These are phyloP conservation scores for Ceratobasidium sp. DNA, from an alignment of 1,284 basidiomycete species.

Conservation along the genomic window DNA sequence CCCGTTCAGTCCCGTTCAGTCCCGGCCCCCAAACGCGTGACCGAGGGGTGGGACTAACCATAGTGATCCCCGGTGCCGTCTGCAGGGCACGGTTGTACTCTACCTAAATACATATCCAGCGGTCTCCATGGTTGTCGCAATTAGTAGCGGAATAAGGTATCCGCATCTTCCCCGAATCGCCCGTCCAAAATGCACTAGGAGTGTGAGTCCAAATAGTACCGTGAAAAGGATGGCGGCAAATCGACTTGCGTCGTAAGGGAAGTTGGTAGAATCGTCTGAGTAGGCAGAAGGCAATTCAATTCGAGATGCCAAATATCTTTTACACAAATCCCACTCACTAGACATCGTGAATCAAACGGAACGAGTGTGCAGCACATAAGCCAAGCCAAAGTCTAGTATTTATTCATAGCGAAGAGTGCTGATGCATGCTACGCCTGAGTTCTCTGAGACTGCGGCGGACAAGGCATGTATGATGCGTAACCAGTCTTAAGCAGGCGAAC, in stretches of 20 bases:
- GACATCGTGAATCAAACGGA: slow-evolving; percentile 15
- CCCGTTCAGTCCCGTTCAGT: no score
- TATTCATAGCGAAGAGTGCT: not conserved
- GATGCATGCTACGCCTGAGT: not conserved
- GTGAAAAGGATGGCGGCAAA: slow-evolving; percentile 28
- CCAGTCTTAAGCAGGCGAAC: not conserved
- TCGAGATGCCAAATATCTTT: no score
- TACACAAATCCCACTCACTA: no score
- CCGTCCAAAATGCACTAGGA: slow-evolving; percentile 18
- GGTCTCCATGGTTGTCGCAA: slow-evolving; percentile 27
- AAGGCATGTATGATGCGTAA: not conserved
- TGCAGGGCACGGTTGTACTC: no score
- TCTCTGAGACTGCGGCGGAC: not conserved
- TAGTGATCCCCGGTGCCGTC: no score
- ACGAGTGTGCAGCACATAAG: not conserved
- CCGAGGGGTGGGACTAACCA: no score
- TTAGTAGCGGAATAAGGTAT: slow-evolving; percentile 40
- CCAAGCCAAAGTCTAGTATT: slow-evolving; percentile 18
- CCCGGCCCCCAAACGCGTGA: no score
- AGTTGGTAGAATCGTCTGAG: slow-evolving; percentile 25
- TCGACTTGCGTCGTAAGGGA: slow-evolving; percentile 27
- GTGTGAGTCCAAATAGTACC: slow-evolving; percentile 29
- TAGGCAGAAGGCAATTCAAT: not conserved
- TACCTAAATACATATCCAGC: slow-evolving; percentile 34
- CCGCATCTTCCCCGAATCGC: slow-evolving; percentile 22